Conservation (phyloP, 495 filamentous ascomycete species). For the Penicillium soppii region DNA sequence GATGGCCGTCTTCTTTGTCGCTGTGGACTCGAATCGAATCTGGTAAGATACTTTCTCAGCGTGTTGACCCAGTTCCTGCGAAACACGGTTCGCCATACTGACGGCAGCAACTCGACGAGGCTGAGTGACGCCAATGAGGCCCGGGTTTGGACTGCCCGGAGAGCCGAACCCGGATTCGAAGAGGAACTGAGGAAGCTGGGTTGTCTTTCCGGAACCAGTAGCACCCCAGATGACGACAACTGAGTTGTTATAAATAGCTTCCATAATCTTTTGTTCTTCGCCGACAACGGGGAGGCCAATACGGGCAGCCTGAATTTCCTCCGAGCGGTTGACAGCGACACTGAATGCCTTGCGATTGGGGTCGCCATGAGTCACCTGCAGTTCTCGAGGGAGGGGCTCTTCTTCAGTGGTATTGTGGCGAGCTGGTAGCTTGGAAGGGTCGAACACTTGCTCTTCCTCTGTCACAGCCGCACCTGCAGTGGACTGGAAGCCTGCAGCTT, state of each 20-base stretch:
- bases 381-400: slow-evolving; percentile 74
- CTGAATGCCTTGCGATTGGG: slow-evolving; percentile 70
- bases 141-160: slow-evolving; percentile 72
- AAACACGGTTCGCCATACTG: slow-evolving; percentile 91
- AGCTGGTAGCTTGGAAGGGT: slow-evolving; percentile 28
- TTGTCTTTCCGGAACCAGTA: slow-evolving; percentile 96
- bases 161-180: slow-evolving; percentile 91
- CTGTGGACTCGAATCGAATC: slow-evolving; percentile 89
- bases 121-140: slow-evolving; percentile 93
- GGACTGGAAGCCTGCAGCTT: slow-evolving; percentile 63
- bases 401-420: slow-evolving; percentile 56
- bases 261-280: slow-evolving; percentile 98
- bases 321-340: slow-evolving; percentile 66
- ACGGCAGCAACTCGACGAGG: slow-evolving; percentile 90
- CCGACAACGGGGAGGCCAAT: slow-evolving; percentile 85
- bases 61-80: slow-evolving; percentile 72
- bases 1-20: slow-evolving; percentile 79
- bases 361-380: slow-evolving; percentile 60
- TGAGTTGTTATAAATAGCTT: slow-evolving; percentile 87
- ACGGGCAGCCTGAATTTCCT: slow-evolving; percentile 73
- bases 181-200: slow-evolving; percentile 92
- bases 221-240: slow-evolving; percentile 91
- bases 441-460: slow-evolving; percentile 29
- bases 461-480: slow-evolving; percentile 35
- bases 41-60: slow-evolving; percentile 81